phyloP scores from a whole-genome alignment of 805 yeast species.

The Phaffomyces opuntiae region DNA sequence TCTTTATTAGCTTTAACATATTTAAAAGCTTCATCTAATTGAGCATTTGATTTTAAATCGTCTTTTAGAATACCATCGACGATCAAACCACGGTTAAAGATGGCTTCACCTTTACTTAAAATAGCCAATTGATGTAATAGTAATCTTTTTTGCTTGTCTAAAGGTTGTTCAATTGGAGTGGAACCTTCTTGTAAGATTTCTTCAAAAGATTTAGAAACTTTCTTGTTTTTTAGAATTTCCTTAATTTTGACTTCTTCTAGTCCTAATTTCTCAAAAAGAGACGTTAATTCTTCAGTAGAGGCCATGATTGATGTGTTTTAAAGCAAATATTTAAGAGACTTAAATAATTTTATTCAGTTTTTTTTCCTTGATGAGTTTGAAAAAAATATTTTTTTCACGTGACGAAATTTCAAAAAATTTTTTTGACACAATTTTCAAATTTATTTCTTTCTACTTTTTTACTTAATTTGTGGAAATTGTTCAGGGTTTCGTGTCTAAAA shows the following conservation, averaged over 20 bases:
- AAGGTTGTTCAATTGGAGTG: constrained; percentile 24
- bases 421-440: background rate
- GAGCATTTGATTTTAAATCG: constrained; percentile 59
- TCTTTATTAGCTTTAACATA: constrained; percentile 52
- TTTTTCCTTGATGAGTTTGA: background rate
- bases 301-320: constrained; percentile 2
- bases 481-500: background rate
- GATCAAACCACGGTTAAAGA: constrained; percentile 43
- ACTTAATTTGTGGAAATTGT: background rate
- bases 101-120: constrained; percentile 48
- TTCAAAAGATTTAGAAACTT: constrained; percentile 66
- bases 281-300: constrained; percentile 30
- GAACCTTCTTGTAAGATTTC: constrained; percentile 45
- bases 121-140: constrained; percentile 75
- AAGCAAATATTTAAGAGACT: too few relatives aligned
- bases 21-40: constrained; percentile 74
- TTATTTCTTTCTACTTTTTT: background rate
- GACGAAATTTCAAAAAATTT: background rate
- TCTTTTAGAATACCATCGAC: constrained; percentile 58
- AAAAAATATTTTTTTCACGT: background rate
- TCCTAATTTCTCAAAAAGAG: constrained; percentile 40
- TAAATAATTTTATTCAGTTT: background rate
- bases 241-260: constrained; percentile 66
- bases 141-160: constrained; percentile 55
- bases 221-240: constrained; percentile 80